Base-by-base conservation (phyloP, 2,329 filamentous ascomycete genomes). In the Alternaria arbusti region DNA sequence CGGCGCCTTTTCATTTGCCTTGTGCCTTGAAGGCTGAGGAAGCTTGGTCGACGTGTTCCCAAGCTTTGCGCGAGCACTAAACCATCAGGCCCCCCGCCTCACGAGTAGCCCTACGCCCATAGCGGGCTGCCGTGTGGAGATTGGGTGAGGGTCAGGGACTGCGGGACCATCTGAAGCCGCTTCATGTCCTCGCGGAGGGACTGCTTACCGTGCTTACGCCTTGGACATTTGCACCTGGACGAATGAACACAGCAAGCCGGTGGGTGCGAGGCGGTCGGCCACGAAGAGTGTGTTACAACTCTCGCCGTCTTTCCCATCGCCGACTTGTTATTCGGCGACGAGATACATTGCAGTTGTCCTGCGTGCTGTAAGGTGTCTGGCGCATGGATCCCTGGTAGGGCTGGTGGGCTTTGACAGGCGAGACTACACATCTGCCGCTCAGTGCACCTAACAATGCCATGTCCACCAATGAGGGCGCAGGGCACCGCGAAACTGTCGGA, bases 151-250 rank as follows among this genome's bases (percentile, higher is more conserved):
- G 63, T 52, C 63, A 61, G 61, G 66, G 65, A 69, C 57, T 60
- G 59, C 61, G 65, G 72, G 65, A 70, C 61, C 66, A 65, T 61
- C 68, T 72, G 52, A 70, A 68, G 68, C 63, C 71, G 66, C 62
- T 66, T 68, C 61, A 40, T 63, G 59, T 66, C 63, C 56, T 54
- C 74, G 71, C 72, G 75, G 75, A 71, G 70, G 61, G 72, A 75
- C 67, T 76, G 70, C 69, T 70, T 65, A 64, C 76, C 74, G 75
- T 73, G 74, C 75, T 78, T 72, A 78, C 74, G 66, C 65, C 69
- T 63, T 66, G 67, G 63, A 72, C 65, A 68, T 74, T 67, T 63
- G 44, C 50, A 45, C 54, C 30, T 61, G 55, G 61, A 63, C 75
- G 66, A 78, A 77, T 75, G 26, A 73, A 56, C 54, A 58, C 45